phyloP scores from a whole-genome alignment of 2,329 filamentous ascomycete species.

The Didymella pomorum region DNA sequence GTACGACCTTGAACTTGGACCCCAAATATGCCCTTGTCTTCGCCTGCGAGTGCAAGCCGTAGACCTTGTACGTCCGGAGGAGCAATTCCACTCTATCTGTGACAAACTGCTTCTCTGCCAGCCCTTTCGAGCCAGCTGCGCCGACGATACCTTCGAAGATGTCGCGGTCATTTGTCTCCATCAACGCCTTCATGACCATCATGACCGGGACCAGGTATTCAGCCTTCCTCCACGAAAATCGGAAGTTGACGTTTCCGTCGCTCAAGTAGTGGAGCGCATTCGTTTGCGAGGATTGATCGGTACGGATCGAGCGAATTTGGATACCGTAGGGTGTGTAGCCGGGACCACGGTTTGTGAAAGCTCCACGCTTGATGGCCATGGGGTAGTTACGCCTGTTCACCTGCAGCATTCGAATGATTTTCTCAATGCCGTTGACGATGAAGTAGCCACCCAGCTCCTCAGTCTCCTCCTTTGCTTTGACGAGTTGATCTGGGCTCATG shows the following conservation, averaged over 20 bases:
- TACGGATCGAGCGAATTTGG: constrained; percentile 87
- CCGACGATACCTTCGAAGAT: constrained; percentile 96
- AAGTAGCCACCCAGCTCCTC: constrained; percentile 98
- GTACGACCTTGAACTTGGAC: constrained; percentile 86
- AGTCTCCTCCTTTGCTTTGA: constrained; percentile 89
- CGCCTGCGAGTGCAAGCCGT: constrained; percentile 80
- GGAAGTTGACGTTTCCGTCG: constrained; percentile 95
- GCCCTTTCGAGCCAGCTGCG: constrained; percentile 74
- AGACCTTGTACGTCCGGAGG: constrained; percentile 90
- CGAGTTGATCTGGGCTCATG: constrained; percentile 81
- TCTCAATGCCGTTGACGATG: constrained; percentile 96
- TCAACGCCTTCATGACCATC: constrained; percentile 94
- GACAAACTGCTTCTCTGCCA: constrained; percentile 85
- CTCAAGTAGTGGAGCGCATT: constrained; percentile 95
- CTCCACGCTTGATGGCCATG: constrained; percentile 89
- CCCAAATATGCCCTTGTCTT: constrained; percentile 88
- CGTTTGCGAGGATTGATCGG: constrained; percentile 97
- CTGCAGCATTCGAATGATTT: constrained; percentile 90
- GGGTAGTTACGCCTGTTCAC: constrained; percentile 93
- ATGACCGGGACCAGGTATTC: constrained; percentile 95
- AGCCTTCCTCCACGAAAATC: constrained; percentile 97
- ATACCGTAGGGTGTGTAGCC: constrained; percentile 91
- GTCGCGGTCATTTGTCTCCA: constrained; percentile 95
- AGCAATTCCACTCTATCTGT: constrained; percentile 93
- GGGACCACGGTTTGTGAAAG: constrained; percentile 85